Conservation (phyloP, 83 land plant genomes). For the Larix sibirica region DNA sequence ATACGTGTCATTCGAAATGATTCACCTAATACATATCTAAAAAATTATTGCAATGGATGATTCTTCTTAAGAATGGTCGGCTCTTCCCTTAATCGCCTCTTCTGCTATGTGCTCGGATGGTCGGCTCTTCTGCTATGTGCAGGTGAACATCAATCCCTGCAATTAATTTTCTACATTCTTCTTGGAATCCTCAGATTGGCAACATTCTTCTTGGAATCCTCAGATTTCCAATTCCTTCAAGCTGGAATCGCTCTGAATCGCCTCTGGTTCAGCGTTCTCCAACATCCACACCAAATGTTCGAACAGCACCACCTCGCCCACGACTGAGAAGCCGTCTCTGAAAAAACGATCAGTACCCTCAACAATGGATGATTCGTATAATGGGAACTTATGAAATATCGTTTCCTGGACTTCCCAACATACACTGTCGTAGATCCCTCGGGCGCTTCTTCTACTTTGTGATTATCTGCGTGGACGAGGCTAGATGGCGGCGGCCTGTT, state of each 20-base stretch:
- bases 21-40: no score
- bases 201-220: no score
- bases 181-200: no score
- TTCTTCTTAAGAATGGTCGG: no score
- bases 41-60: no score
- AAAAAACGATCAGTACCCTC: conserved; percentile 24
- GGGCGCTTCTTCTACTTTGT: neutral
- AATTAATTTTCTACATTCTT: no score
- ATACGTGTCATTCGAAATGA: no score
- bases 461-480: neutral
- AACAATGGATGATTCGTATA: conserved; percentile 46
- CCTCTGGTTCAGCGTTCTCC: conserved; percentile 36
- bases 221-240: conserved; percentile 34
- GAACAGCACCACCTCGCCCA: conserved; percentile 51
- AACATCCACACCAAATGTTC: conserved; percentile 40
- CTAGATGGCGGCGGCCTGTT: conserved; percentile 11
- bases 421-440: conserved; percentile 27
- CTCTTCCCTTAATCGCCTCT: no score
- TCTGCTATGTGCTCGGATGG: no score
- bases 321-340: conserved; percentile 20
- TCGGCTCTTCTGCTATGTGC: no score
- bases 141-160: no score
- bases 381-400: conserved; percentile 42
- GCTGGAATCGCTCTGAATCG: conserved; percentile 10
- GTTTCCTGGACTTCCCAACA: conserved; percentile 49